Percentiles rank a stretch among this genome's conserved stretches.
phyloP scores from a whole-genome alignment of 306 rosid species.

The Quercus gilva region DNA sequence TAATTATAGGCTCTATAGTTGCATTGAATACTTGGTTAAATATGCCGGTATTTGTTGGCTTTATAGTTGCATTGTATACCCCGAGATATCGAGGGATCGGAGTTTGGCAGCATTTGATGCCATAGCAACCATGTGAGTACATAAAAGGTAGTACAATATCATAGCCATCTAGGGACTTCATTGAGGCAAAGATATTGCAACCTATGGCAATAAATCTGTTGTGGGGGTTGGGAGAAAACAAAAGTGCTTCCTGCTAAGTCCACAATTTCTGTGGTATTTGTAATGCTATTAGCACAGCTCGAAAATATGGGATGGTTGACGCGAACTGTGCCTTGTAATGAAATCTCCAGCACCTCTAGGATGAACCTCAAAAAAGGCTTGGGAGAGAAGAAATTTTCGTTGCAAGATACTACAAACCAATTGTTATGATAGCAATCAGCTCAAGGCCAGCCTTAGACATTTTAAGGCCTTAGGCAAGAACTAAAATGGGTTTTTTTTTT shows the following conservation, averaged over 20 bases:
- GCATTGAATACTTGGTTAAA: too few species aligned
- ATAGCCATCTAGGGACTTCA: background rate
- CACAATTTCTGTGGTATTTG: background rate
- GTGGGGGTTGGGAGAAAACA: background rate
- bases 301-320: background rate
- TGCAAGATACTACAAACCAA: conserved; percentile 2
- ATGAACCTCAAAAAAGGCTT: background rate
- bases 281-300: background rate
- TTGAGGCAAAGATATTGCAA: background rate
- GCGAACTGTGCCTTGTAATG: background rate
- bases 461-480: too few species aligned
- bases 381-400: background rate
- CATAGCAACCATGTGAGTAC: background rate
- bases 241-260: background rate
- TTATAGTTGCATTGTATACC: background rate
- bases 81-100: background rate
- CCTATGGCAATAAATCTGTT: conserved; percentile 13
- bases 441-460: background rate
- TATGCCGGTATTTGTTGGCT: too few species aligned
- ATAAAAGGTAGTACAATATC: too few species aligned
- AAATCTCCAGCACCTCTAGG: background rate
- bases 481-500: too few species aligned
- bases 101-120: background rate
- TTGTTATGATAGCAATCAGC: background rate
- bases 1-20: too few species aligned